phyloP scores from a whole-genome alignment of 2,329 filamentous ascomycete genomes.

The Neobulgaria alba region DNA sequence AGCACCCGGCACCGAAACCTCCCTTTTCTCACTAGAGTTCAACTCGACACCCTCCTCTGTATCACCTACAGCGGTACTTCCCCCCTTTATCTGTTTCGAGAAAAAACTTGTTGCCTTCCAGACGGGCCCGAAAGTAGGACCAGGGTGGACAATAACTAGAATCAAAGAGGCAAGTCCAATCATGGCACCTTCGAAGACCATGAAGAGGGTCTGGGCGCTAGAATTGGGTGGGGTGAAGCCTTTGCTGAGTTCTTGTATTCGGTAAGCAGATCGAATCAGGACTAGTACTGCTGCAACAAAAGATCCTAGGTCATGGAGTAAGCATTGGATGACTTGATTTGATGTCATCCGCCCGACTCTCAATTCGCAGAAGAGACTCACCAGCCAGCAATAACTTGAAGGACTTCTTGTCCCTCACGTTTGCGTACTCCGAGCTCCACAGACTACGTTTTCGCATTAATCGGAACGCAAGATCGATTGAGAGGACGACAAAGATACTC shows the following conservation, averaged over 20 bases:
- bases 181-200: conserved; percentile 36
- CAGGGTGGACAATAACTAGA: conserved; percentile 29
- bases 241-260: conserved; percentile 46
- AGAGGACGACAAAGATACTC: conserved; percentile 26
- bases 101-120: not conserved
- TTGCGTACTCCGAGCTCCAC: conserved; percentile 4
- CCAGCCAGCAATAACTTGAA: conserved; percentile 14
- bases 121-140: conserved; percentile 16
- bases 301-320: conserved; percentile 28
- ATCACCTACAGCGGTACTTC: not conserved
- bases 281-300: conserved; percentile 40
- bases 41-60: not conserved
- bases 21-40: not conserved
- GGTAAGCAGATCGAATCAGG: conserved; percentile 47
- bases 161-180: conserved; percentile 26
- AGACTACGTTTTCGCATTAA: conserved; percentile 6
- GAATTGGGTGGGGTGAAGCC: conserved; percentile 44
- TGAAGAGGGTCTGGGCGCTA: conserved; percentile 35
- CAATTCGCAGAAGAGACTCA: not conserved
- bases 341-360: not conserved
- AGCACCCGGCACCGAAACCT: not conserved
- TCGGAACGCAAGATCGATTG: conserved; percentile 12
- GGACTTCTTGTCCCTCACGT: conserved; percentile 7
- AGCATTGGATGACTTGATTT: not conserved
- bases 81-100: not conserved